Evolutionary conservation across 352 stramenopile species (phyloP), one percentile per base, ranked within the genome.

Genomic region (Globisporangium heterothallicum): DNA sequence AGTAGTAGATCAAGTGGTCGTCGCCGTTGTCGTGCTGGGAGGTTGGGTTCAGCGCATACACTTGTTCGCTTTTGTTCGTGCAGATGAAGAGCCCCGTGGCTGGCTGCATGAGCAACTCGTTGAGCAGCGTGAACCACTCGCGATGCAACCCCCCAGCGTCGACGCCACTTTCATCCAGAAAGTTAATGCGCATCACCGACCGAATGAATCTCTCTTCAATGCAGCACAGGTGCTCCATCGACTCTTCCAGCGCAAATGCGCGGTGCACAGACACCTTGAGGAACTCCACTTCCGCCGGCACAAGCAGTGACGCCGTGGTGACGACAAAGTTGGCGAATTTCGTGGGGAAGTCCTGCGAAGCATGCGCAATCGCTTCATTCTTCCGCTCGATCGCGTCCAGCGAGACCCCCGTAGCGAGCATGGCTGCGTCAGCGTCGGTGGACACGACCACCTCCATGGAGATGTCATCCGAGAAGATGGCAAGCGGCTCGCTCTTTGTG

Each of bases 41-140:
- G 50, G 83, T 81, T 18, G 72, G 61, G 46, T 94, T 91, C 18
- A 91, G 46, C 36, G 71, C 82, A 44, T 78, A 87, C 7, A 60
- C 53, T 13, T 80, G 67, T n/a, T 86, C 76, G 6, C 84, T 53
- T 16, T 58, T 45, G 38, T 86, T 66, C 3, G 74, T 80, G 22
- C 59, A 68, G 13, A 59, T 61, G 45, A 91, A 93, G 18, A 91
- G 49, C 9, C 79, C 82, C 3, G 59, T 63, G 4, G 62, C 58
- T 13, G 70, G 62, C 8, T 80, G 43, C 27, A 75, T 66, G 22
- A 92, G 56, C 32, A 74, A 41, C 13, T 88, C 66, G 22, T 78
- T 81, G 38, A 95, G 50, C 29, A 96, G 68, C 64, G 81, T 76
- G 63, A 95, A 88, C 88, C 88, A 99, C 78, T 99, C 97, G 19